Base-by-base conservation (phyloP, 192 early-diverging fungal genomes). In the Diversispora epigaea region DNA sequence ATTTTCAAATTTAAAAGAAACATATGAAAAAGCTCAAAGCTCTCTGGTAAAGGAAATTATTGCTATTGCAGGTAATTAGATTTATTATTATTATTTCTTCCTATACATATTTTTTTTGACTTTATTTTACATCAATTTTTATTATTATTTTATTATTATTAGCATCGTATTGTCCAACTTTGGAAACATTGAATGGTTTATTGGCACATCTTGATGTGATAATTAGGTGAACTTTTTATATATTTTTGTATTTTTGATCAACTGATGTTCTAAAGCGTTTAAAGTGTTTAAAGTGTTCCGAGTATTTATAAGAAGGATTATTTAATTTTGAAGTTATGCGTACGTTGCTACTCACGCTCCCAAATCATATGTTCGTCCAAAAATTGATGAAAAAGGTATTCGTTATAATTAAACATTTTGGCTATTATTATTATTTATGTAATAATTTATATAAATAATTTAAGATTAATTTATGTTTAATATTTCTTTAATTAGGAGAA, bases 201-300 rank as follows among this genome's bases (percentile, higher is more conserved):
- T 80, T 97, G 11, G 93, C 94, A 32, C 88, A 93, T 65, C 66
- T 99, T 64, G 97, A 99, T 84, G 94, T 96, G 9, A 80, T 97
- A 22, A 81, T 92, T 21, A 92, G 89, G 91, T 92, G 81, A 25
- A 73, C 14, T n/a, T 46, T 25, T 6, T 50, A 72, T 22, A 10
- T 11, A 32, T 25, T 47, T 46, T 41, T 44, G 62, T 11, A 32
- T 25, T 47, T 46, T 41, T 44, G 62, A 43, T 7, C 11, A 15
- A 41, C 50, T 15, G 8, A 25, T 25, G 21, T 25, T 12, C 25
- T 25, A 32, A 22, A n/a, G 45, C 11, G 14, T 44, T 7, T 11
- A 60, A 15, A n/a, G 45, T n/a, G 14, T 44, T 7, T 11, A 60
- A 15, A 32, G 25, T 32, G 25, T 32, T 32, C 25, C 25, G 2